A percentile compares a stretch with the other conserved stretches of the same genome.
These are phyloP conservation scores for Tricholoma sp. DNA, from an alignment of 768 basidiomycete species.

Conservation along the genomic window DNA sequence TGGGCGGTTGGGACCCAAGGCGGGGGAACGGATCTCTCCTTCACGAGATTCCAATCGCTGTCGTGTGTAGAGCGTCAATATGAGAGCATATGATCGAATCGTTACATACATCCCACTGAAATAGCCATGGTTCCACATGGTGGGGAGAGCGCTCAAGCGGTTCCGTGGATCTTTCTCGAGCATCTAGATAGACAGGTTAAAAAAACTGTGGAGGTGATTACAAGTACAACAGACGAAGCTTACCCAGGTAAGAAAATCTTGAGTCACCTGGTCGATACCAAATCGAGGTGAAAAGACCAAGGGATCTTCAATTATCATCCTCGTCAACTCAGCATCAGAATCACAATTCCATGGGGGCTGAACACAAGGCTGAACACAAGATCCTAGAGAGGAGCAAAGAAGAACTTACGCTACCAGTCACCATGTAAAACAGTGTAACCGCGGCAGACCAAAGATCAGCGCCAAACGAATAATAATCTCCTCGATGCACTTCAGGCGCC, in stretches of 20 bases:
- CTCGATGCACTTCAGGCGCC: slow-evolving; percentile 9
- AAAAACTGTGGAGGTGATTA: not conserved
- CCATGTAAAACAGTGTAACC: slow-evolving; percentile 9
- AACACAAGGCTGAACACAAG: not conserved
- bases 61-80: slow-evolving; percentile 7
- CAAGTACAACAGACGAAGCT: not conserved
- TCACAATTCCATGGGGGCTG: slow-evolving; percentile 9
- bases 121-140: slow-evolving; percentile 5
- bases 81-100: not conserved
- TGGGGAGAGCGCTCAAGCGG: slow-evolving; percentile 2
- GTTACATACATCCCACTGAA: slow-evolving; percentile 10
- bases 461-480: slow-evolving; percentile 9
- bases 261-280: not conserved
- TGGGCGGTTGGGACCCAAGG: slow-evolving; percentile 6
- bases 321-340: not conserved
- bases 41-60: slow-evolving; percentile 13
- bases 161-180: slow-evolving; percentile 8
- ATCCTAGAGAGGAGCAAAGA: not conserved
- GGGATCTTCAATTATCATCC: slow-evolving; percentile 2
- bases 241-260: slow-evolving; percentile 7
- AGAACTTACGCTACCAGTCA: slow-evolving; percentile 10
- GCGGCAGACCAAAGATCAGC: slow-evolving; percentile 11
- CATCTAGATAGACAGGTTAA: slow-evolving; percentile 5
- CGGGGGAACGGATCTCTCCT: not conserved
- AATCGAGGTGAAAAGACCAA: slow-evolving; percentile 1